phyloP scores from a whole-genome alignment of 495 filamentous ascomycete genomes.

The Clohesyomyces aquaticus region DNA sequence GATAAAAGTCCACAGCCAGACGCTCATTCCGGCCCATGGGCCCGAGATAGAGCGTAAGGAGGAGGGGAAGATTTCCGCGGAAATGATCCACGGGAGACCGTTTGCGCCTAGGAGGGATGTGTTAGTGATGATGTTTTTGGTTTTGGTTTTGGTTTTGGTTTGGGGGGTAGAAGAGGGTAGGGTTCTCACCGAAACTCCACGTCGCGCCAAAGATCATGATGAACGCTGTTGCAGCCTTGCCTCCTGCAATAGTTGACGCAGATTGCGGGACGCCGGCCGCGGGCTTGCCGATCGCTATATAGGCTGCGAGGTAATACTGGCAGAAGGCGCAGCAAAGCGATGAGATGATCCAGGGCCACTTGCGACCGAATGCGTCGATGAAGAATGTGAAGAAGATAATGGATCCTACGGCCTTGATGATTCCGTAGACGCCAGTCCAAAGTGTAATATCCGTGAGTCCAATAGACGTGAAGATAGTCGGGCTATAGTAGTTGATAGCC shows the following conservation, averaged over 20 bases:
- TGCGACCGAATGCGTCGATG: constrained; percentile 43
- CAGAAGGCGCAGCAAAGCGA: constrained; percentile 44
- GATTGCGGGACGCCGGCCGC: constrained; percentile 19
- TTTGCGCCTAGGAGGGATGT: constrained; percentile 37
- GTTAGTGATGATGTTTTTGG: too few relatives aligned
- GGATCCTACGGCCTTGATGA: constrained; percentile 43
- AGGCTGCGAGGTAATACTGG: constrained; percentile 41
- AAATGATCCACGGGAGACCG: constrained; percentile 42
- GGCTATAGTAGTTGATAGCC: constrained; percentile 49
- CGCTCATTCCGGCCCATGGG: constrained; percentile 40
- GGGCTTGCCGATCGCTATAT: constrained; percentile 42
- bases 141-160: too few relatives aligned
- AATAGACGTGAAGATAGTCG: constrained; percentile 46
- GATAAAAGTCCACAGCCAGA: constrained; percentile 42
- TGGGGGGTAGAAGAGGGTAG: too few relatives aligned
- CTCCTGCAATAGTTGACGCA: constrained; percentile 40
- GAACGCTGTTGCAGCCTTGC: constrained; percentile 46
- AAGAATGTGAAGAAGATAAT: constrained; percentile 45
- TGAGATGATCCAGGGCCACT: constrained; percentile 45
- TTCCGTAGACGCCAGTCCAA: constrained; percentile 46
- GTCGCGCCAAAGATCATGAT: constrained; percentile 49
- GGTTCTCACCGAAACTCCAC: too few relatives aligned
- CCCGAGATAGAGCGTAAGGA: constrained; percentile 40
- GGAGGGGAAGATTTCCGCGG: constrained; percentile 40
- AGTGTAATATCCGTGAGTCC: constrained; percentile 45